Base-by-base conservation (phyloP, 2,329 filamentous ascomycete genomes). In the Harringtonia aguacate region DNA sequence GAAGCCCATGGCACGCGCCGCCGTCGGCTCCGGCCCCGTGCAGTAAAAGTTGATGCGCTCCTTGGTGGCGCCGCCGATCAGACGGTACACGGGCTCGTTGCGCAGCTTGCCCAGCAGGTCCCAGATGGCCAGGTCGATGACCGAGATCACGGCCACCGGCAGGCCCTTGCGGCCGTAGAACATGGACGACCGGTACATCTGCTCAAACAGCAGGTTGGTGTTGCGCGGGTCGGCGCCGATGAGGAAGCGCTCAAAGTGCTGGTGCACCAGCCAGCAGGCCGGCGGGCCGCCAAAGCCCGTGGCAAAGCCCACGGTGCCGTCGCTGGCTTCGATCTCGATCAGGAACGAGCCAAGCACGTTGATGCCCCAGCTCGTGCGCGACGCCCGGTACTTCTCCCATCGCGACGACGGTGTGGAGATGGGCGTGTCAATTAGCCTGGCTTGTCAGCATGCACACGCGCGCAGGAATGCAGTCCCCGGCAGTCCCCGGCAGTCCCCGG, bases 111-210 rank as follows among this genome's bases (percentile, higher is more conserved):
- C 89, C 6, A 94, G 68, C 35, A 95, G 71, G 68, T 95, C 89
- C 89, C 89, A 95, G 34, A 95, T 65, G 5, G 89, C 89, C 36
- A 95, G 74, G 58, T 95, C 89, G 56, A 95, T 92, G 51, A 95
- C 89, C 2, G 87, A 94, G 58, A 95, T 95, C 57, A 94, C 83
- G 43, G 89, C 89, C 12, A 90, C 77, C 2, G 89, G 84, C 2
- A 95, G 77, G 38, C 89, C 89, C 64, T 95, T 95, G 53, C 89
- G 82, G 49, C 89, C 89, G 59, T 95, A 95, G 70, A 95, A 95
- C 86, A 95, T 94, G 53, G 87, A 94, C 2, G 76, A 85, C 48
- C 88, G 81, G 70, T 95, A 95, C 89, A 95, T 95, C 62, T 94
- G 87, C 69, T 95, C 89, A 60, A 94, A 95, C 27, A 95, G 70